These are phyloP conservation scores for Ceriops tagal DNA, from an alignment of 345 rosid genomes.

Conservation along the genomic window DNA sequence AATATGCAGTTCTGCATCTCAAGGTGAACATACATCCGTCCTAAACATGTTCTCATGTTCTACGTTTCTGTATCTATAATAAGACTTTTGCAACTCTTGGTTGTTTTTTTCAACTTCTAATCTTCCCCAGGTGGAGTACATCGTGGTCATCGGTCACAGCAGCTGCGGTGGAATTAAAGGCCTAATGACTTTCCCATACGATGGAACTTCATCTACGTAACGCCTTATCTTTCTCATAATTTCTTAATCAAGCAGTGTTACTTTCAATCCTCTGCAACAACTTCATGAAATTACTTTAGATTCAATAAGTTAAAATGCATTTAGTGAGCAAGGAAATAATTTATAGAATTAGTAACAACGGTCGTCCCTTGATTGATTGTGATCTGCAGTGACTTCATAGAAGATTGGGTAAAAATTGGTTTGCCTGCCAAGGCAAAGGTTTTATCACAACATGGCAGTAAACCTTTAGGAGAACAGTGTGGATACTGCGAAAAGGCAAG, in stretches of 20 bases:
- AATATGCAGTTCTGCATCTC: constrained; percentile 89
- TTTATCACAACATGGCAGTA: constrained; percentile 33
- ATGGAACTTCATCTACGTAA: constrained; percentile 74
- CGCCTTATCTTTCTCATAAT: neutral
- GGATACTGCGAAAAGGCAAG: constrained; percentile 74
- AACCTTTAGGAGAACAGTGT: constrained; percentile 47
- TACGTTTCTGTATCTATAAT: too few species aligned
- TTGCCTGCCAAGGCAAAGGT: constrained; percentile 77
- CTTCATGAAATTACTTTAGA: neutral
- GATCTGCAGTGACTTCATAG: constrained; percentile 82
- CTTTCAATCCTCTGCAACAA: neutral
- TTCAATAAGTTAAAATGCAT: neutral
- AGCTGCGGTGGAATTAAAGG: constrained; percentile 97
- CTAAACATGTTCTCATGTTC: neutral
- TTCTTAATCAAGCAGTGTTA: neutral
- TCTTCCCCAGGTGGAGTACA: constrained; percentile 59
- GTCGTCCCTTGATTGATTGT: constrained; percentile 5
- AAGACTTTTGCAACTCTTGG: neutral
- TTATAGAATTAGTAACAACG: neutral
- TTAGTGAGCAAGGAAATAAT: neutral
- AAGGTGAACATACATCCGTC: constrained; percentile 42
- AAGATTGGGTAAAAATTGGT: constrained; percentile 86
- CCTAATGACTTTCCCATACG: constrained; percentile 75
- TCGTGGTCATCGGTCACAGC: constrained; percentile 91
- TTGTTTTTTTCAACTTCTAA: neutral